Base-by-base conservation (phyloP, 169 alveolate species). In the Babesia bovis region DNA sequence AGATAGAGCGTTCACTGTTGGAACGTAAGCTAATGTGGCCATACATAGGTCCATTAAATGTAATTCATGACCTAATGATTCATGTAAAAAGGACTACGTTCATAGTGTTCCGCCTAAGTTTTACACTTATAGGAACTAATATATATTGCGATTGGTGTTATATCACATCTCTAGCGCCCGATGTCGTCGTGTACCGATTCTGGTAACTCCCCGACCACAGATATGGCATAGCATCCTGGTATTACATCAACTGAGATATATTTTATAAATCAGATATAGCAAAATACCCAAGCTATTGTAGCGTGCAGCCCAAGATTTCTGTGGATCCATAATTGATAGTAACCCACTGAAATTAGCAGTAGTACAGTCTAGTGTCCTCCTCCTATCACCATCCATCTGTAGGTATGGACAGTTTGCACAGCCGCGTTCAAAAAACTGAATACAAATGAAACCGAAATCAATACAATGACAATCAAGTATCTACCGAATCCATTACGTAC, bases 141-240 rank as follows among this genome's bases (percentile, higher is more conserved):
- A n/a, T 7, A 10, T n/a, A 4, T 7, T 12, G 21, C 68, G 52
- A 36, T 45, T 42, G 56, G 3, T n/a, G 30, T 0, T 10, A 7
- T 1, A 35, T 25, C 5, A 3, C 2, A 0, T 17, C 15, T 5
- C 61, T 61, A 60, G 49, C 51, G 56, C 12, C 41, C 10, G 4
- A 66, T 13, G 10, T 77, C 85, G 52, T 86, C 92, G 47, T 82
- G 56, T 45, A 86, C 74, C 19, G 90, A 74, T 38, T 87, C 93
- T 0, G 94, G 94, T 6, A 89, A 74, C 21, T 89, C 95, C 5
- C 96, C 96, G 47, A 81, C 85, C 23, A 92, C 96, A 23, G 94
- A 89, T 17, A 92, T 87, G 4, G 96, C 96, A 71, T 92, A 92
- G 60, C 94, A 92, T 3, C 96, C 96, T 0, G 96, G 96, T n/a